Evolutionary conservation across 768 basidiomycete species (phyloP).

Genomic region (Amanita pallidorosea): DNA sequence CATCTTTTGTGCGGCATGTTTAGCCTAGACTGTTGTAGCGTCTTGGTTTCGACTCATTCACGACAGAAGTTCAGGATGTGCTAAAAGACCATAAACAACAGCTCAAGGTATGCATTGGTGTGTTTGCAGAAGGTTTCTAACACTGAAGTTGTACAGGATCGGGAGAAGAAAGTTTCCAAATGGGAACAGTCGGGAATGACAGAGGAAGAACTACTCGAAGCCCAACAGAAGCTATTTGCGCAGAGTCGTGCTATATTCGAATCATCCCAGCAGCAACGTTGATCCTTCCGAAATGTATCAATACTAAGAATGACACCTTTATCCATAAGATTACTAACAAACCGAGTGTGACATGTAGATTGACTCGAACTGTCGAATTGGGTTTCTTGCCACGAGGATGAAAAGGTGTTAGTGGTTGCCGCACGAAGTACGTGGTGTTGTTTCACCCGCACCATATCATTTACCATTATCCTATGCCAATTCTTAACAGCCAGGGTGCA

Average conservation of each 20-base stretch:
- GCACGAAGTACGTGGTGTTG: no score
- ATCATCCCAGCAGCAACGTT: constrained; percentile 40
- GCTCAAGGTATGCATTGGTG: constrained; percentile 57
- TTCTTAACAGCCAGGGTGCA: no score
- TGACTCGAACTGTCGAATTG: no score
- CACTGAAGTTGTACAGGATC: background rate
- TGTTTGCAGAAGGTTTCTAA: background rate
- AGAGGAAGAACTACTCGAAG: constrained; percentile 77
- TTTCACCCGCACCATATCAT: no score
- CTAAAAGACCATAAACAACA: constrained; percentile 95
- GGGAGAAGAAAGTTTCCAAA: no score
- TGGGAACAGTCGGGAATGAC: constrained; percentile 32
- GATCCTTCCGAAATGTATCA: background rate
- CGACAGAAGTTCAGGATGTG: constrained; percentile 84
- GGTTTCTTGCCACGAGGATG: no score
- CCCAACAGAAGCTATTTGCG: constrained; percentile 89
- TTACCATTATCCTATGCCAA: no score
- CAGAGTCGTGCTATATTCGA: constrained; percentile 75
- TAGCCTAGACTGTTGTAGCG: constrained; percentile 57
- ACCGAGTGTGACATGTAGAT: no score
- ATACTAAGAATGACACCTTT: no score
- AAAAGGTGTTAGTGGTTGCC: no score
- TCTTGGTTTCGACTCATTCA: constrained; percentile 38
- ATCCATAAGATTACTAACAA: no score
- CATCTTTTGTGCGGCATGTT: constrained; percentile 75